Evolutionary conservation across 495 filamentous ascomycete genomes (phyloP).

Genomic region (Aspergillus egyptiacus): DNA sequence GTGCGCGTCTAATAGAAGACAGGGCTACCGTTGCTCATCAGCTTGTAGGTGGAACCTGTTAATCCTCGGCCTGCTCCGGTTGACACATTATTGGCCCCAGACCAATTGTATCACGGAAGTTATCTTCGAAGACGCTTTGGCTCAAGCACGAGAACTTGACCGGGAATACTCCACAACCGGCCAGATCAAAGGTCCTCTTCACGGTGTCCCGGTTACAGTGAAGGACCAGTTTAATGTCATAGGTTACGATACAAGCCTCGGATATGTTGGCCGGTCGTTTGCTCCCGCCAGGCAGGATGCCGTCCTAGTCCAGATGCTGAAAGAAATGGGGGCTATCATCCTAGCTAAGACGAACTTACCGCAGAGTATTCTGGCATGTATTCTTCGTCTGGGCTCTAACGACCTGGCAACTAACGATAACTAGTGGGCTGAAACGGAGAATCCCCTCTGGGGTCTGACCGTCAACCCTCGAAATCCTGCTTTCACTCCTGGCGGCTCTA

Average conservation of each 20-base stretch:
- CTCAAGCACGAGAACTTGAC: conserved; percentile 52
- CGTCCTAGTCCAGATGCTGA: conserved; percentile 40
- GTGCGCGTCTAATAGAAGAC: background rate
- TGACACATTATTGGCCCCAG: conserved; percentile 16
- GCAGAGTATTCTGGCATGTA: conserved; percentile 46
- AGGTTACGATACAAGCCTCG: conserved; percentile 52
- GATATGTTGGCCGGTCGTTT: conserved; percentile 50
- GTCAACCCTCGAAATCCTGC: conserved; percentile 42
- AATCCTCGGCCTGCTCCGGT: background rate
- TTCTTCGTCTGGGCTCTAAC: conserved; percentile 26
- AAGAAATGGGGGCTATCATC: conserved; percentile 47
- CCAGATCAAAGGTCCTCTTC: conserved; percentile 51
- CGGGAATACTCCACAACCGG: conserved; percentile 37
- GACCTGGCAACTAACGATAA: background rate
- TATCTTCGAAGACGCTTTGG: conserved; percentile 56
- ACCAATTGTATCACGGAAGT: conserved; percentile 61
- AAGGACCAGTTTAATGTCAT: conserved; percentile 65
- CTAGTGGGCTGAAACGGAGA: conserved; percentile 48
- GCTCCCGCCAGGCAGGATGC: conserved; percentile 47
- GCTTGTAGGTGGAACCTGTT: conserved; percentile 28
- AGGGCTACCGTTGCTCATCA: conserved; percentile 54
- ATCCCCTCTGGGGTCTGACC: conserved; percentile 50
- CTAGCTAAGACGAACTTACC: conserved; percentile 58
- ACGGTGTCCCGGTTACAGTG: conserved; percentile 58
- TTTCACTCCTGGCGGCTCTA: conserved; percentile 52